Base-by-base conservation (phyloP, 805 yeast genomes). In the Candida multigemmis region DNA sequence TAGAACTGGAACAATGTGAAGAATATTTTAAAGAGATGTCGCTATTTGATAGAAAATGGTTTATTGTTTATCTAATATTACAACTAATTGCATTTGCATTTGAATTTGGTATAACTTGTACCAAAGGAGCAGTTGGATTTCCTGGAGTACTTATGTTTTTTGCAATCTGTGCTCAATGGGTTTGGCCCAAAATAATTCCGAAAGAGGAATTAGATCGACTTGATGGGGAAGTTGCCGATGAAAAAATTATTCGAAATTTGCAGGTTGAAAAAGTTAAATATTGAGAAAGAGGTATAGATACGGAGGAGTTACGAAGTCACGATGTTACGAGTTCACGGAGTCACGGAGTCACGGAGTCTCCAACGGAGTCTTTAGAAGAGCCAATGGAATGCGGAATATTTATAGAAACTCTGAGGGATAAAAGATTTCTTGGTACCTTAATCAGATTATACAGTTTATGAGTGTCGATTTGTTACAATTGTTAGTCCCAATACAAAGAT, bases 71-170 rank as follows among this genome's bases (percentile, higher is more conserved):
- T 41, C 50, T 80, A 1, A 27, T 47, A 1, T 54, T 84, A 12
- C 76, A 83, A 32, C 47, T 80, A 4, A 38, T 74, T 12, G 91
- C 91, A 1, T 78, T 78, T 27, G 79, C 69, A 2, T 80, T 74
- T 0, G 97, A 93, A 46, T 79, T 85, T 37, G 91, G 76, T 0
- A 85, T 89, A 17, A 81, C 94, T 0, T 71, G 77, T 45, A 84
- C 96, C 0, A 74, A 65, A 33, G 97, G 91, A 0, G 96, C 97
- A 0, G 84, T 89, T 17, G 97, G 94, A 2, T 89, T 91, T 45
- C 97, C 98, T 0, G 79, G 85, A 3, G 83, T 91, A 1, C 55
- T 89, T 26, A 52, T 89, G 43, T 67, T 76, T 28, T 87, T 83
- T 32, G 66, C 79, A 13, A 56, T 74, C 1, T 72, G 85, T 8